Conservation (phyloP, 1,139 yeast species). For the Blastobotrys arbuscula region DNA sequence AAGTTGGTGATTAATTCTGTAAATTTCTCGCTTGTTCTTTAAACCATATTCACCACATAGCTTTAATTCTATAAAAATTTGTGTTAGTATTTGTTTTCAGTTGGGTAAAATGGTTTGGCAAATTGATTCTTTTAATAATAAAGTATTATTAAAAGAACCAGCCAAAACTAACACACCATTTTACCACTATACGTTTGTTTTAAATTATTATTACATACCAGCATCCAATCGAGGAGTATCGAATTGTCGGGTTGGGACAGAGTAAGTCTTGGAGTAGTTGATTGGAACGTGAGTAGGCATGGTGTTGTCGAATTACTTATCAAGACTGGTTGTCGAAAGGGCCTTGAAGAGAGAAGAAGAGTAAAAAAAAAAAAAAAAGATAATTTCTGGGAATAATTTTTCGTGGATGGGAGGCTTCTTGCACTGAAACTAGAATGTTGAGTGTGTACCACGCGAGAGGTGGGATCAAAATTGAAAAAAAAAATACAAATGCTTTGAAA, state of each 20-base stretch:
- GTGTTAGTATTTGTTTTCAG: slow-evolving; percentile 44
- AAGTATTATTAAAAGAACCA: neutral
- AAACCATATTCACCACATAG: slow-evolving; percentile 99
- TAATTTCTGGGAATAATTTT: neutral
- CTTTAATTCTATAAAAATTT: slow-evolving; percentile 93
- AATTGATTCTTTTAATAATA: neutral
- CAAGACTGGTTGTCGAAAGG: neutral
- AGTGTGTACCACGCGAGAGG: neutral
- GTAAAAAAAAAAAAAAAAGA: neutral
- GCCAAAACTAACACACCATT: neutral
- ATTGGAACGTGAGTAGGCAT: slow-evolving; percentile 51
- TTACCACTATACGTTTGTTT: neutral
- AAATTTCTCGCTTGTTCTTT: slow-evolving; percentile 99
- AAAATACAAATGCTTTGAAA: neutral
- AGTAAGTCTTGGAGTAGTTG: slow-evolving; percentile 98
- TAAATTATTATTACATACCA: slow-evolving; percentile 51
- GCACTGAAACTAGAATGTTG: no score
- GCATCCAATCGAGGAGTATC: slow-evolving; percentile 99
- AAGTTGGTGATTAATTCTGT: slow-evolving; percentile 98
- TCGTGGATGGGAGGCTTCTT: no score
- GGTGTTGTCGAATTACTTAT: neutral
- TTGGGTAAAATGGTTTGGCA: neutral
- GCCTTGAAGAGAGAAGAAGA: neutral
- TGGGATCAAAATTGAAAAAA: no score
- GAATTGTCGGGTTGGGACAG: slow-evolving; percentile 99